Evolutionary conservation across 768 basidiomycete species (phyloP), one percentile per base, ranked within the genome.

Genomic region (Suillus brevipes): DNA sequence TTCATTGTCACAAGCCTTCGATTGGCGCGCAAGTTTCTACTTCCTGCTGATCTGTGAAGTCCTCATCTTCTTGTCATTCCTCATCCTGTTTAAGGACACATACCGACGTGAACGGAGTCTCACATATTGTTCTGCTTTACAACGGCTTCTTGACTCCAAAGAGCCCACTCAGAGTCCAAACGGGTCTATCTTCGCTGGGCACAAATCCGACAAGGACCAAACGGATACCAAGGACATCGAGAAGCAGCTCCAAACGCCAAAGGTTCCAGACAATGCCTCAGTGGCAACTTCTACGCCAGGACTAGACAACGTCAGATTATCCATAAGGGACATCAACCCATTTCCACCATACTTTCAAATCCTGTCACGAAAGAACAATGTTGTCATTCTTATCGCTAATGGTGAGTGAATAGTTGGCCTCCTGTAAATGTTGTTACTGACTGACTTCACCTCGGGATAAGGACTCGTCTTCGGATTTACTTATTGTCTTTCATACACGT

Each of bases 11-110:
- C 80, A 87, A 62, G 83, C 79, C 0, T 88, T 89, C 73, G 82
- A 80, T 61, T 97, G 95, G 94, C 84, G 91, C 37, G 86, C 89
- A 6, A 85, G 87, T 1, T 94, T 96, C 74, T 96, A 92, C 84
- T 93, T 95, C 75, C 83, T 95, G 31, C 79, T 84, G 1, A 87
- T 88, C 37, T 81, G 89, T 61, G 84, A 84, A 12, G 86, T 86
- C 1, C 28, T 82, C 40, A 83, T 83, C 58, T 79, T 85, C 61
- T 52, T 86, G 45, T 76, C 81, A 23, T 92, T 93, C 74, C 62
- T 89, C 38, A 74, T 89, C 25, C 78, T 89, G 71, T 92, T 95
- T 80, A 85, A 84, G 64, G 94, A 96, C 70, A 92, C 93, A 0
- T 96, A 91, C 78, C 85, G 94, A 20, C 79, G 83, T 62, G 92